Conservation (phyloP, 257 asterid genomes). For the Solanum paucissectum region DNA sequence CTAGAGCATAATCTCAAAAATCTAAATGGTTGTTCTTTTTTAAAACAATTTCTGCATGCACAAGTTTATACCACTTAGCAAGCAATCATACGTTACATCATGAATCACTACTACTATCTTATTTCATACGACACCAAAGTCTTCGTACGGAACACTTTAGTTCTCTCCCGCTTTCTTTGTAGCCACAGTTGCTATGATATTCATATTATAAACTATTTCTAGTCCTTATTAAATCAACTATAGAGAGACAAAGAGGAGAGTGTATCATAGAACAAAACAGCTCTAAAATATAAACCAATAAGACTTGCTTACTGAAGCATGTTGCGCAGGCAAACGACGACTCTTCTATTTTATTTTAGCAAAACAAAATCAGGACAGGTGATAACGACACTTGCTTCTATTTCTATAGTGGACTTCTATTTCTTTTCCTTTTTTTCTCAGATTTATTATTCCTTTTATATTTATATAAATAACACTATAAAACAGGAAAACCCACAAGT, state of each 20-base stretch:
- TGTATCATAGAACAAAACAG: background rate
- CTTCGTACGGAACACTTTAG: background rate
- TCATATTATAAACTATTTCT: background rate
- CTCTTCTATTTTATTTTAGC: background rate
- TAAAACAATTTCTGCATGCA: background rate
- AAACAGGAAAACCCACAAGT: background rate
- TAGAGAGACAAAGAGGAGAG: background rate
- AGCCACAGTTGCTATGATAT: background rate
- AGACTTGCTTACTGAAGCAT: background rate
- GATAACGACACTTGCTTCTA: background rate
- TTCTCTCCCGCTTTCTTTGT: background rate
- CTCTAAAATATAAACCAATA: background rate
- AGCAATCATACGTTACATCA: background rate
- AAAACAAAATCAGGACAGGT: too few species aligned
- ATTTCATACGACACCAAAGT: background rate
- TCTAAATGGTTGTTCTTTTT: background rate
- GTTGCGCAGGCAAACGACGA: background rate
- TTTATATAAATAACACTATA: background rate
- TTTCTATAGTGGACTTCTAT: background rate
- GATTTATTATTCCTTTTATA: background rate
- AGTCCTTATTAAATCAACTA: background rate
- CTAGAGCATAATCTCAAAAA: background rate
- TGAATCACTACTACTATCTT: background rate
- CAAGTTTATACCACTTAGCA: background rate
- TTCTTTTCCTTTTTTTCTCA: background rate